Conservation (phyloP, 2,329 filamentous ascomycete species). For the Venturia nashicola region DNA sequence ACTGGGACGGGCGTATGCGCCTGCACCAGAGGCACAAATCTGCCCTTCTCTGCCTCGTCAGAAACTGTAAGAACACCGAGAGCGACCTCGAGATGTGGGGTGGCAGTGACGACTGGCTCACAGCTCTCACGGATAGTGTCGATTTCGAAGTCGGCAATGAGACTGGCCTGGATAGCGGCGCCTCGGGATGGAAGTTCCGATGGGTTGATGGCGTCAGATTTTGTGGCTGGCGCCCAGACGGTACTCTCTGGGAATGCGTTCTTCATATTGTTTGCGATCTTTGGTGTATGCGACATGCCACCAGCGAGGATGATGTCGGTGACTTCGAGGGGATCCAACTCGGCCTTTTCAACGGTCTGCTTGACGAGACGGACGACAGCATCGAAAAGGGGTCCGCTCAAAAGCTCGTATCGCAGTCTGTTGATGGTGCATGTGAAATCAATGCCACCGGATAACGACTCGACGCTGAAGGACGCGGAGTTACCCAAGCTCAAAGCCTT, state of each 20-base stretch:
- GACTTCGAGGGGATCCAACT: slow-evolving; percentile 81
- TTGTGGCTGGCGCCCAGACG: slow-evolving; percentile 75
- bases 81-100: slow-evolving; percentile 77
- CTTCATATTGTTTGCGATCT: slow-evolving; percentile 71
- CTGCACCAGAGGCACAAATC: slow-evolving; percentile 68
- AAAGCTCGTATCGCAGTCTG: slow-evolving; percentile 81
- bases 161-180: slow-evolving; percentile 85
- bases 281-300: slow-evolving; percentile 85
- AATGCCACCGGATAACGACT: slow-evolving; percentile 76
- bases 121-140: slow-evolving; percentile 93
- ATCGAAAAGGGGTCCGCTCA: slow-evolving; percentile 74
- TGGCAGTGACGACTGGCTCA: slow-evolving; percentile 87
- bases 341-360: slow-evolving; percentile 80
- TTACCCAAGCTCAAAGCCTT: slow-evolving; percentile 80
- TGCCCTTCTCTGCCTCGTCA: slow-evolving; percentile 19
- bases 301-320: slow-evolving; percentile 91
- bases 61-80: slow-evolving; percentile 69
- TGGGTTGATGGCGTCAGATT: slow-evolving; percentile 71
- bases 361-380: slow-evolving; percentile 80
- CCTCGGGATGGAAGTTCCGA: slow-evolving; percentile 81
- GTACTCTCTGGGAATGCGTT: slow-evolving; percentile 63
- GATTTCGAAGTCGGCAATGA: slow-evolving; percentile 88
- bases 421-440: slow-evolving; percentile 92
- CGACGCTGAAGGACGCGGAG: slow-evolving; percentile 85
- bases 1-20: slow-evolving; percentile 84